Conservation (phyloP, 805 yeast genomes). For the Tetrapisispora iriomotensis region DNA sequence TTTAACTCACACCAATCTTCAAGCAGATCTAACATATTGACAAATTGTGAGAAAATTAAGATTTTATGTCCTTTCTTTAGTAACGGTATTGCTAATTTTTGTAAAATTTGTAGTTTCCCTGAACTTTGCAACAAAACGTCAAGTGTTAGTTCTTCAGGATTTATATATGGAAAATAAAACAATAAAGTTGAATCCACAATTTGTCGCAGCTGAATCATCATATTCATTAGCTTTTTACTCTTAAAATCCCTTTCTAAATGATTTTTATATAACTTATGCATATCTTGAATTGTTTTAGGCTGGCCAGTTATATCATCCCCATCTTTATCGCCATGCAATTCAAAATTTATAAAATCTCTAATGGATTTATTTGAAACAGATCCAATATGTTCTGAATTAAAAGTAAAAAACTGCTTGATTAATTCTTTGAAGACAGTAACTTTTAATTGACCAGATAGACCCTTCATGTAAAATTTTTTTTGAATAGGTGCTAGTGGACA, state of each 20-base stretch:
- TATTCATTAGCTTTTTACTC: conserved; percentile 49
- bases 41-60: conserved; percentile 80
- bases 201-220: conserved; percentile 75
- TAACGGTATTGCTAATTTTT: conserved; percentile 49
- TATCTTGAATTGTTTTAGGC: conserved; percentile 10
- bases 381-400: conserved; percentile 30
- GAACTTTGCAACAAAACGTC: conserved; percentile 44
- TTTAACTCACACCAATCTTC: conserved; percentile 60
- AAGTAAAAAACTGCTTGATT: conserved; percentile 41
- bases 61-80: conserved; percentile 50
- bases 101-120: conserved; percentile 62
- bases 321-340: conserved; percentile 14
- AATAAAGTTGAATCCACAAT: conserved; percentile 80
- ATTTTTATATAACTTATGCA: conserved; percentile 24
- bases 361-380: conserved; percentile 28
- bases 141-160: conserved; percentile 34
- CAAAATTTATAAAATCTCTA: conserved; percentile 35
- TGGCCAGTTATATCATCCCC: conserved; percentile 4
- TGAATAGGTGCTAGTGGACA: conserved; percentile 59
- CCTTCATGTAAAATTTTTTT: conserved; percentile 46
- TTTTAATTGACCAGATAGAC: conserved; percentile 38
- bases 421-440: conserved; percentile 37
- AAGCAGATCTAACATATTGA: conserved; percentile 68
- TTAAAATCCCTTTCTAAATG: conserved; percentile 35
- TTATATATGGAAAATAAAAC: conserved; percentile 67